Conservation (phyloP, 1,139 yeast species). For the Spathaspora sp. region DNA sequence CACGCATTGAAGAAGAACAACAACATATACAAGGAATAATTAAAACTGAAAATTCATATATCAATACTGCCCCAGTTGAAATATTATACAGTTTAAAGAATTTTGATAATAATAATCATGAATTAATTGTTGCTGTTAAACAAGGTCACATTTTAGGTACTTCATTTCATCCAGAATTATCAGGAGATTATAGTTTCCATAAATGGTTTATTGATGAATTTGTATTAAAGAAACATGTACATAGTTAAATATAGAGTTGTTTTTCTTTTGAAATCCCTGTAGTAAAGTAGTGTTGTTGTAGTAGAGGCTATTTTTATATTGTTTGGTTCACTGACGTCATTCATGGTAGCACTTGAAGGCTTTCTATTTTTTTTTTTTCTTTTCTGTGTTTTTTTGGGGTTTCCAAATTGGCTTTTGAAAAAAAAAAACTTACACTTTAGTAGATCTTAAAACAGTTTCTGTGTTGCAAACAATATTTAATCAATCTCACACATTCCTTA, state of each 20-base stretch:
- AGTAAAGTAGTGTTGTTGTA: not conserved
- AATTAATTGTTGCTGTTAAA: conserved; percentile 67
- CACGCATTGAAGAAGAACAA: conserved; percentile 13
- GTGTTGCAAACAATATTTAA: no score
- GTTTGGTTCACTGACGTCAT: no score
- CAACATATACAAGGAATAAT: conserved; percentile 20
- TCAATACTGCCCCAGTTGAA: conserved; percentile 35
- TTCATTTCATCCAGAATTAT: conserved; percentile 79
- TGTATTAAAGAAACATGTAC: conserved; percentile 25
- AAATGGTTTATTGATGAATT: conserved; percentile 68
- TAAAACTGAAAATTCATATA: conserved; percentile 25
- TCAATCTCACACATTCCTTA: not conserved
- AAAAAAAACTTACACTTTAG: no score
- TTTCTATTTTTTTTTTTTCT: no score
- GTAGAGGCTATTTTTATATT: not conserved
- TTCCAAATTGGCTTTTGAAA: no score
- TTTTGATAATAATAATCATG: conserved; percentile 20
- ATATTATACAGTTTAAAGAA: conserved; percentile 37
- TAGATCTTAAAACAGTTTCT: no score
- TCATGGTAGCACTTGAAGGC: no score
- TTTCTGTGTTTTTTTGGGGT: no score
- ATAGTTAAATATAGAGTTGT: not conserved
- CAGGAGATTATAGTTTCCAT: conserved; percentile 68
- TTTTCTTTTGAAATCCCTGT: not conserved
- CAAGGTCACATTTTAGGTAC: conserved; percentile 72